phyloP scores from a whole-genome alignment of 345 rosid species.

The Salix udensis region DNA sequence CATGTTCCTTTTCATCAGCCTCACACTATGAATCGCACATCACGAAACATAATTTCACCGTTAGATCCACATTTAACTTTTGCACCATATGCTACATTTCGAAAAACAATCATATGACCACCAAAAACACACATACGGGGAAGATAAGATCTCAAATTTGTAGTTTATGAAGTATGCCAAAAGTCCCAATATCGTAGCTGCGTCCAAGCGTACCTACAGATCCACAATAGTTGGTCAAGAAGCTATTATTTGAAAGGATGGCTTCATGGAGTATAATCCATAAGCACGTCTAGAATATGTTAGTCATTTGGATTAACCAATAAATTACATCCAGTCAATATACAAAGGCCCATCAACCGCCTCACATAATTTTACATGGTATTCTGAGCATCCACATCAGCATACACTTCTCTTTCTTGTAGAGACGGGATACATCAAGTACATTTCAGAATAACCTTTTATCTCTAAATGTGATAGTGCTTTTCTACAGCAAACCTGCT shows the following conservation, averaged over 20 bases:
- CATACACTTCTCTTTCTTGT: no score
- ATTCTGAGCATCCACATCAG: neutral
- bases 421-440: no score
- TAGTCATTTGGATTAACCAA: no score
- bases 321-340: no score
- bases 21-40: neutral
- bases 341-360: no score
- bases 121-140: constrained; percentile 57
- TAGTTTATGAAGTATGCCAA: constrained; percentile 83
- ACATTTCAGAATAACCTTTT: no score
- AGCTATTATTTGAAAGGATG: no score
- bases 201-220: constrained; percentile 84
- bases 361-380: neutral
- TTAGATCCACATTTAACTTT: neutral
- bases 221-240: constrained; percentile 13
- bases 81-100: neutral
- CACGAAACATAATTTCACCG: neutral
- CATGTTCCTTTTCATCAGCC: neutral
- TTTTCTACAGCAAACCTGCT: no score
- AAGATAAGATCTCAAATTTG: constrained; percentile 80
- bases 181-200: constrained; percentile 81
- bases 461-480: no score
- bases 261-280: neutral
- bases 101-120: neutral
- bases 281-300: neutral